These are phyloP conservation scores for Candida ulmi DNA, from an alignment of 805 yeast genomes.

Conservation along the genomic window DNA sequence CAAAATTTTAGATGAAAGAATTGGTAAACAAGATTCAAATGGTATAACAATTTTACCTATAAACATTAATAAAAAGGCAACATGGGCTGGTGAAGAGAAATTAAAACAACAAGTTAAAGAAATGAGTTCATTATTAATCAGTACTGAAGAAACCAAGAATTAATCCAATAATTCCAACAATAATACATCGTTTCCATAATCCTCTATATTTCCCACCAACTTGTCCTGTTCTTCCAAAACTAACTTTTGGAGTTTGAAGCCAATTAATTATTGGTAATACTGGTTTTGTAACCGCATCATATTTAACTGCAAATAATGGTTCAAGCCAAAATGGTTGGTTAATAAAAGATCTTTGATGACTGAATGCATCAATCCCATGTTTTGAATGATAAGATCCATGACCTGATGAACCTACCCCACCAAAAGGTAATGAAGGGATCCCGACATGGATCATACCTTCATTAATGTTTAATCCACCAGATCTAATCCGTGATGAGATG, in stretches of 20 bases:
- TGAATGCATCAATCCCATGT: conserved; percentile 63
- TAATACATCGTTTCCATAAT: not conserved
- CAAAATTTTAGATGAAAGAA: conserved; percentile 54
- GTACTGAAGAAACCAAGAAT: conserved; percentile 8
- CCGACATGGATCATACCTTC: conserved; percentile 72
- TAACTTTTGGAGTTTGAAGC: conserved; percentile 26
- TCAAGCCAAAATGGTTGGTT: conserved; percentile 66
- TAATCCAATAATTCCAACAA: conserved; percentile 11
- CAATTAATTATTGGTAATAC: conserved; percentile 26
- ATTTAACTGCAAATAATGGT: conserved; percentile 49
- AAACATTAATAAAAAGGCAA: conserved; percentile 63
- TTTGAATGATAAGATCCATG: conserved; percentile 78
- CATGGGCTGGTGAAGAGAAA: conserved; percentile 57
- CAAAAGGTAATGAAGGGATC: conserved; percentile 70
- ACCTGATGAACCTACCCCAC: conserved; percentile 87
- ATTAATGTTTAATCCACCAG: conserved; percentile 68
- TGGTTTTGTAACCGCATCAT: conserved; percentile 48
- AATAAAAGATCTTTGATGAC: conserved; percentile 66
- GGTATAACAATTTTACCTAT: conserved; percentile 60
- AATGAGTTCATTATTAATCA: conserved; percentile 21
- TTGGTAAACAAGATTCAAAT: conserved; percentile 40
- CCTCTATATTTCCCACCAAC: conserved; percentile 10
- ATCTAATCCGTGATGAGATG: conserved; percentile 50
- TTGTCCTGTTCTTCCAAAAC: conserved; percentile 32
- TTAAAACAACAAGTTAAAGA: conserved; percentile 40